Evolutionary conservation across 164 flowering plant species (phyloP), one percentile per base, ranked within the genome.

Genomic region (Buxus sempervirens): DNA sequence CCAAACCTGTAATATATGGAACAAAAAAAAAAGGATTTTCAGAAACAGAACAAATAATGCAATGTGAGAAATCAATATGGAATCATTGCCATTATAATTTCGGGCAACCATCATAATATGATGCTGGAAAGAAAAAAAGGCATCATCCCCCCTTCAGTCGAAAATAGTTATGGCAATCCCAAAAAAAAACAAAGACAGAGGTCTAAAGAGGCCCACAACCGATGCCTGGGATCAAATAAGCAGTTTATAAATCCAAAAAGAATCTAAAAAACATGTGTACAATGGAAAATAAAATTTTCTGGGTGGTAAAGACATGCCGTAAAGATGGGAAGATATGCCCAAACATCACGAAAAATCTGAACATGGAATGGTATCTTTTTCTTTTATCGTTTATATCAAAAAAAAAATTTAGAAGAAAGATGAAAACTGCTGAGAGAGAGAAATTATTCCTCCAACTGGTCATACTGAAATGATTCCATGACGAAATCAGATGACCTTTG

Each of bases 1-100:
- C 99, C 99, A 84, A 95, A 92, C 99, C 99, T 95, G 88, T 23
- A 74, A 69, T 4, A 41, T n/a, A n/a, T n/a, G n/a, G 57, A 22
- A 77, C 45, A 20, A 59, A 55, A 58, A 21, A 60, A 42, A 10
- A 45, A 32, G 5, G 23, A 18, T 21, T 66, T 59, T 51, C 64
- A 49, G 28, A 36, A 65, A 38, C 28, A 22, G 60, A 60, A 58
- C 45, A 36, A 58, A 58, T 28, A n/a, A 16, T 22, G 41, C 19
- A 42, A 41, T 26, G 8, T 53, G 42, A 64, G 10, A 64, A 9
- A 45, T 10, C 18, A 54, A 0, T 21, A 22, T 21, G 19, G 20
- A 25, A 28, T 27, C 12, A 20, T 12, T 53, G 20, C 19, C n/a
- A 26, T 32, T 32, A 20, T 21, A 54, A 32, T n/a, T 7, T 21